Base-by-base conservation (phyloP, 768 basidiomycete species). In the Butyriboletus loyo region DNA sequence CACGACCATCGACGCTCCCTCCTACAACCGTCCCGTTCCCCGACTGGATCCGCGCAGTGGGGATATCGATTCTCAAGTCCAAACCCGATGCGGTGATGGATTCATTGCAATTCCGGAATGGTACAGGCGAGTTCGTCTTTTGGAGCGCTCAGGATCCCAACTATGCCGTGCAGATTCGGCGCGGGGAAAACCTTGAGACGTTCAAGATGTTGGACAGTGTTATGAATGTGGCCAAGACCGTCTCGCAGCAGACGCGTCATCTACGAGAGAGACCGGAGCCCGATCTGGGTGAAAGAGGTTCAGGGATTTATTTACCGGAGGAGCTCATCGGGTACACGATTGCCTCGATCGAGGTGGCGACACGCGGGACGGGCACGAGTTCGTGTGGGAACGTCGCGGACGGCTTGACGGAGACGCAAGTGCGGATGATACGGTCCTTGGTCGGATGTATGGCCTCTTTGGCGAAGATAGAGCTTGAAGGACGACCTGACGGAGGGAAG, bases 301-400 rank as follows among this genome's bases (percentile, higher is more conserved):
- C 82, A 0, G 92, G 92, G 6, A 81, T 95, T 42, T 98, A 97
- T 64, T 76, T 99, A 1, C 93, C 97, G 0, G 90, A 96, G 58
- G 93, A 98, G 58, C 73, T 98, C 15, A 74, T 96, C 34, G 89
- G 88, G 4, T 98, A 96, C 68, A 95, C 95, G 4, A 78, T 98
- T 34, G 75, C 87, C 2, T 75, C 83, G 7, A 79, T 93, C 49
- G 97, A 98, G 70, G 80, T 89, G 15, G 79, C 88, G 0, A 83
- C 87, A 53, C 80, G 97, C 24, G 93, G 93, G 3, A 67, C 78
- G 19, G 78, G 78, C 11, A 59, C 71, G 17, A 21, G 7, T 1
- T 68, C 73, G 5, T 73, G 71, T 10, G 77, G 72, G 32, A 75
- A 80, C 55, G 73, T 91, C 52, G 86, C 84, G 3, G 92, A 96